Conservation (phyloP, 495 filamentous ascomycete genomes). For the Penicillium chermesinum region DNA sequence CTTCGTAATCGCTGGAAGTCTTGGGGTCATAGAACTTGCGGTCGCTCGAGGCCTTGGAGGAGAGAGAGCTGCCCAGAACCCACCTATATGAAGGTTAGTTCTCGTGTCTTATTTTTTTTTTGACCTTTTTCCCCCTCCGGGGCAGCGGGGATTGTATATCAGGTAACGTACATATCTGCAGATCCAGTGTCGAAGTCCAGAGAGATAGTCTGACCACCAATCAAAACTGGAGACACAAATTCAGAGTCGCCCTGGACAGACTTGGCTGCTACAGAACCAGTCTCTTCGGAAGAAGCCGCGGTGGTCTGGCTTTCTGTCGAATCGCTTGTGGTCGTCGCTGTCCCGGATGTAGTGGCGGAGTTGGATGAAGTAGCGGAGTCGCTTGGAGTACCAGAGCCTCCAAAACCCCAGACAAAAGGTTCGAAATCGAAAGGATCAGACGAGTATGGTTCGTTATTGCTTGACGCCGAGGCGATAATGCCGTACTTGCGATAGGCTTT, state of each 20-base stretch:
- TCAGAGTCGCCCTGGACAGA: conserved; percentile 60
- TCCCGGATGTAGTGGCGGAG: neutral
- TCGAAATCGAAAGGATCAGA: conserved; percentile 32
- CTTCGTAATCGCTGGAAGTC: conserved; percentile 51
- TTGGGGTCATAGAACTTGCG: conserved; percentile 60
- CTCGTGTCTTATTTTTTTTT: neutral
- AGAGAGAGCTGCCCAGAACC: conserved; percentile 68
- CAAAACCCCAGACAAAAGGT: conserved; percentile 12
- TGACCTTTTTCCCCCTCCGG: no score
- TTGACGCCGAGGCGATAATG: conserved; percentile 25
- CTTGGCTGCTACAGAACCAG: conserved; percentile 55
- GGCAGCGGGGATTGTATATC: no score
- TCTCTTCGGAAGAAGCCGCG: conserved; percentile 22
- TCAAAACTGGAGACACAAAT: conserved; percentile 64
- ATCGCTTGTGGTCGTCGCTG: neutral
- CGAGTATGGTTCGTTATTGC: conserved; percentile 15
- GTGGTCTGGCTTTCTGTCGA: conserved; percentile 11
- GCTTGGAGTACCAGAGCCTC: neutral
- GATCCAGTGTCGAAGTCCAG: conserved; percentile 84
- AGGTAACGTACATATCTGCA: conserved; percentile 71
- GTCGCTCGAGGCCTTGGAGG: conserved; percentile 33
- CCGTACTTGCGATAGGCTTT: conserved; percentile 63
- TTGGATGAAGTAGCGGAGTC: neutral
- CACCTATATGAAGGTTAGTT: conserved; percentile 43
- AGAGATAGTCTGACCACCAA: conserved; percentile 69